Base-by-base conservation (phyloP, 163 green algal species). In the Volvox carteri region DNA sequence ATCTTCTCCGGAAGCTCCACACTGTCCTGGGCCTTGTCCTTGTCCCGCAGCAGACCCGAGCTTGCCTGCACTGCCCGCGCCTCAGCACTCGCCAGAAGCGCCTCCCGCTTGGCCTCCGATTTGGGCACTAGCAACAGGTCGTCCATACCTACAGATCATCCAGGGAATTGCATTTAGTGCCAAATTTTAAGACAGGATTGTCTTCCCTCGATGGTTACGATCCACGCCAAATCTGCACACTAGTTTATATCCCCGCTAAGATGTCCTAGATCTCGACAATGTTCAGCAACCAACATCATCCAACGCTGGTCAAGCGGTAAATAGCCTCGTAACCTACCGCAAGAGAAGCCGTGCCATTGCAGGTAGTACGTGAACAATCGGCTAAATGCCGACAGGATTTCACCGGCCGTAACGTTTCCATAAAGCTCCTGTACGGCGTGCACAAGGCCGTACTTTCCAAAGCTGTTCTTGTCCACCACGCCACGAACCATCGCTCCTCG, bases 341-440 rank as follows among this genome's bases (percentile, higher is more conserved):
- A 98, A 8, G 98, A 99, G 92, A 99, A 99, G 76, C 98, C 98
- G 67, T 94, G 87, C 78, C 91, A 94, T 92, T 98, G 96, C 75
- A 98, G 93, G 93, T 95, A 99, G 30, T 56, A 80, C 0, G 98
- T 99, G 89, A 99, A 96, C 23, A 99, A 95, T 41, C 98, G 93
- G 52, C 91, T 96, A 19, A 99, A 94, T 1, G 93, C 89, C 78
- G 92, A 96, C 16, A 98, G 94, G 48, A 99, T 81, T 39, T 92
- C 81, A 8, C 95, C 97, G 0, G 97, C 97, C 3, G 94, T 90
- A 14, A 91, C 72, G 76, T 95, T 86, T 62, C 97, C 97, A 92
- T 99, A 99, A 76, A 99, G 93, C 94, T 99, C 97, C 93, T 98
- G 96, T 44, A 99, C 94, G 72, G 96, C 93, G 92, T 99, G 97